These are phyloP conservation scores for Epichloe festucae DNA, from an alignment of 2,329 filamentous ascomycete genomes.

Conservation along the genomic window DNA sequence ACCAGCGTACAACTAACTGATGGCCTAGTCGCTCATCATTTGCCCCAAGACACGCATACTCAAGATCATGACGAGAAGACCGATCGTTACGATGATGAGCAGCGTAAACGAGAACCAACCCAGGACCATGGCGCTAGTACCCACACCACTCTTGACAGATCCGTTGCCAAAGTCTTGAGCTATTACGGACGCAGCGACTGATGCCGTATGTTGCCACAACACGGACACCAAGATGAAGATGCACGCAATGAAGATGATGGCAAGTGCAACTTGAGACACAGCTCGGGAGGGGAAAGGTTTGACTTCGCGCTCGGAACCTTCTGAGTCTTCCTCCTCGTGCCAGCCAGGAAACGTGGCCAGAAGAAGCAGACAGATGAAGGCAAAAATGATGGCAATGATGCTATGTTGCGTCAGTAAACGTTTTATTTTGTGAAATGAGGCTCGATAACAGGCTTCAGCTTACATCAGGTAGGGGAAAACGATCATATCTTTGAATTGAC, in stretches of 20 bases:
- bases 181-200: conserved; percentile 86
- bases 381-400: conserved; percentile 95
- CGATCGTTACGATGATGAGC: conserved; percentile 90
- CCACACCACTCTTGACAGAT: conserved; percentile 73
- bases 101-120: conserved; percentile 95
- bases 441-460: conserved; percentile 21
- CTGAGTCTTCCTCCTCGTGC: conserved; percentile 78
- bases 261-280: conserved; percentile 83
- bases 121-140: conserved; percentile 90
- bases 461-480: conserved; percentile 95
- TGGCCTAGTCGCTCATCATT: conserved; percentile 23
- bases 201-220: conserved; percentile 89
- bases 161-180: conserved; percentile 89
- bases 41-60: conserved; percentile 72
- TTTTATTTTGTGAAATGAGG: too few relatives aligned
- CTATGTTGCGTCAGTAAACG: conserved; percentile 27
- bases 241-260: conserved; percentile 72
- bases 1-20: not conserved
- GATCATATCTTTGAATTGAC: conserved; percentile 96
- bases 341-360: conserved; percentile 95
- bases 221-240: conserved; percentile 64
- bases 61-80: conserved; percentile 88
- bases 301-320: conserved; percentile 76
- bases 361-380: conserved; percentile 88
- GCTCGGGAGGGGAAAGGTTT: conserved; percentile 88